These are phyloP conservation scores for Cadophora sp. DNA, from an alignment of 2,329 filamentous ascomycete genomes.

Conservation along the genomic window DNA sequence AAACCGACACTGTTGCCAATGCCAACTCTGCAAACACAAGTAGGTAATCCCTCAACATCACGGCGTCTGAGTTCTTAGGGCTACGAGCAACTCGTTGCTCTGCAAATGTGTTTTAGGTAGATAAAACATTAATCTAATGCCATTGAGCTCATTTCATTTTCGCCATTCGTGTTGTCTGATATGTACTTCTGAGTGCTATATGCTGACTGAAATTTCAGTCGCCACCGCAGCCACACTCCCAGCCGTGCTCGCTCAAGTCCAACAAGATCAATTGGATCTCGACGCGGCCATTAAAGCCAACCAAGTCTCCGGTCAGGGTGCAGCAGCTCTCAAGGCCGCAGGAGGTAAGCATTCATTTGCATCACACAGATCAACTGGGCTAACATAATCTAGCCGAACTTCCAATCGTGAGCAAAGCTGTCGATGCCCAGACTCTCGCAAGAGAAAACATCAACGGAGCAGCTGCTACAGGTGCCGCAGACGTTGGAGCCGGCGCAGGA, in stretches of 20 bases:
- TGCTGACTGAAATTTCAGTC: conserved; percentile 41
- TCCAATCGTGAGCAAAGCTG: conserved; percentile 12
- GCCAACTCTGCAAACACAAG: conserved; percentile 51
- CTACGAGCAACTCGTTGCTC: conserved; percentile 36
- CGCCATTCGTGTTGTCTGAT: neutral
- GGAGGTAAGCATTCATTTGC: neutral
- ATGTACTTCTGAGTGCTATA: neutral
- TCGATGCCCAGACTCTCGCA: conserved; percentile 6
- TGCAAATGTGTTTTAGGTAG: conserved; percentile 1
- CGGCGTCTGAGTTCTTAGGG: neutral
- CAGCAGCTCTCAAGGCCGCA: conserved; percentile 32
- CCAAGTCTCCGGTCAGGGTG: conserved; percentile 49
- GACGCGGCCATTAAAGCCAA: conserved; percentile 53
- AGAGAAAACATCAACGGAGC: conserved; percentile 17
- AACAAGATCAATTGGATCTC: conserved; percentile 59
- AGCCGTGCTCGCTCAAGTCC: conserved; percentile 55
- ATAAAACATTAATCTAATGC: conserved; percentile 13
- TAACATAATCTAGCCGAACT: conserved; percentile 1
- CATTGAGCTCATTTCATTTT: neutral
- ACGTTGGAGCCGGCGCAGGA: neutral
- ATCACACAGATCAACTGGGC: neutral
- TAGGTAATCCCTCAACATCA: conserved; percentile 12
- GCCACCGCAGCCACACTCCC: conserved; percentile 54
- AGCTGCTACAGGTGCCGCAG: neutral
- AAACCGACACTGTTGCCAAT: conserved; percentile 53